Evolutionary conservation across 345 rosid species (phyloP), one percentile per base, ranked within the genome.

Genomic region (Salix viminalis): DNA sequence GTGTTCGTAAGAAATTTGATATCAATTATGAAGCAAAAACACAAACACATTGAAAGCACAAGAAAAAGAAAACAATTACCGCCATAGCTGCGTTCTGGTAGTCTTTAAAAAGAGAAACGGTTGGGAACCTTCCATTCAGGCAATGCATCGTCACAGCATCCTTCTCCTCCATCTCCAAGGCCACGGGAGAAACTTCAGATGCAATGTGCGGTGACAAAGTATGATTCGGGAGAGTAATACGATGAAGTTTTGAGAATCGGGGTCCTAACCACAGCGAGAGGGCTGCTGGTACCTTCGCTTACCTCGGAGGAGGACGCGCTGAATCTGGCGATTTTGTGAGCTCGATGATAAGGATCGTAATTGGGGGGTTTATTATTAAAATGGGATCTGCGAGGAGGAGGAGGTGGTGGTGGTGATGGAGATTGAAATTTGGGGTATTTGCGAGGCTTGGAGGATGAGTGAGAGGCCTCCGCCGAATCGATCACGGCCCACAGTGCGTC

Each of bases 401-500:
- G 72, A 78, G 77, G 75, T 28, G 44, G 95, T 79, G 19, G 92
- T 90, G 2, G 88, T 75, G 34, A 90, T 6, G 73, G 79, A 62
- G 91, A 86, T 13, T 83, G 90, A 87, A 70, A 75, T 61, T 83
- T 87, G 10, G 94, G 83, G 88, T 79, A 87, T 70, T 88, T 91
- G 69, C 89, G 86, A 68, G 89, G 69, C 70, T 84, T 89, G 77
- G 88, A 85, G 87, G 86, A 79, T 76, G 89, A 84, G 73, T 84
- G 84, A 61, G 94, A 87, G 26, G 97, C 92, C 67, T 91, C 96
- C 54, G 97, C 94, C 48, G 97, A 90, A 87, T 93, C 99, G 67
- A 96, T 91, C 6, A 93, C 89, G 19, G 97, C 98, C 99, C 99
- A 93, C 48, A 96, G 75, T 60, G 94, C 89, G 62, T 96, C 98